Evolutionary conservation across 352 stramenopile species (phyloP).

Genomic region (Phytopythium vexans): DNA sequence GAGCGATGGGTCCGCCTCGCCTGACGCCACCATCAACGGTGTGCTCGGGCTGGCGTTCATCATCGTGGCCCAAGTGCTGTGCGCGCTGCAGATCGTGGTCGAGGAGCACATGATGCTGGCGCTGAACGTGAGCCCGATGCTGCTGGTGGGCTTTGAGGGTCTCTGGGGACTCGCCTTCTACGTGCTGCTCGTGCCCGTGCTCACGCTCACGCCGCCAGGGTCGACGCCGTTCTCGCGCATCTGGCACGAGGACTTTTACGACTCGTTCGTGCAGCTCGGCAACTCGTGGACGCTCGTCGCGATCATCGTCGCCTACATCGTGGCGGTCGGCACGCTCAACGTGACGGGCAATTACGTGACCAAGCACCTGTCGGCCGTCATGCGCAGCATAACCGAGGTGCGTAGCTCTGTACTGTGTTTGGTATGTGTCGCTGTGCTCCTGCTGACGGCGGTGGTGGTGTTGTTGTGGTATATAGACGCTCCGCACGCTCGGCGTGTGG

Average conservation of each 20-base stretch:
- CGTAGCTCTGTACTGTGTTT: conserved; percentile 4
- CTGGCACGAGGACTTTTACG: conserved; percentile 80
- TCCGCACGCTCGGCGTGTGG: conserved; percentile 78
- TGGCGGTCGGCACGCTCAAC: conserved; percentile 78
- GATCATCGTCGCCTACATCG: conserved; percentile 61
- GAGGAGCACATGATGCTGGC: conserved; percentile 87
- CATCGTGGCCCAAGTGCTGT: conserved; percentile 76
- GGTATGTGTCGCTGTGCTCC: not conserved
- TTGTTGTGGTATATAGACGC: conserved; percentile 35
- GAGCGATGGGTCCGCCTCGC: conserved; percentile 7
- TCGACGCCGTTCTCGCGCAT: conserved; percentile 59
- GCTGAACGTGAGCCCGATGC: conserved; percentile 82
- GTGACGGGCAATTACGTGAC: conserved; percentile 84
- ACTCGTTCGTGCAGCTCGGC: conserved; percentile 71
- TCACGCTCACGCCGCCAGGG: conserved; percentile 50
- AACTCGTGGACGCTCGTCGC: conserved; percentile 60
- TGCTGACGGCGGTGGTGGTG: conserved; percentile 8
- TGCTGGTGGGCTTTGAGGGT: conserved; percentile 85
- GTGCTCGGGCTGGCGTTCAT: conserved; percentile 76
- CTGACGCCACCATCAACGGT: conserved; percentile 36
- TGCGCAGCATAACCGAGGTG: conserved; percentile 81
- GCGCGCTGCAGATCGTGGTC: conserved; percentile 86
- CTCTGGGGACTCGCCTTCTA: conserved; percentile 87
- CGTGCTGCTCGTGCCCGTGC: conserved; percentile 58
- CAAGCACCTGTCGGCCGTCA: conserved; percentile 81